Evolutionary conservation across 768 basidiomycete species (phyloP), one percentile per base, ranked within the genome.

Genomic region (Pholiota molesta): DNA sequence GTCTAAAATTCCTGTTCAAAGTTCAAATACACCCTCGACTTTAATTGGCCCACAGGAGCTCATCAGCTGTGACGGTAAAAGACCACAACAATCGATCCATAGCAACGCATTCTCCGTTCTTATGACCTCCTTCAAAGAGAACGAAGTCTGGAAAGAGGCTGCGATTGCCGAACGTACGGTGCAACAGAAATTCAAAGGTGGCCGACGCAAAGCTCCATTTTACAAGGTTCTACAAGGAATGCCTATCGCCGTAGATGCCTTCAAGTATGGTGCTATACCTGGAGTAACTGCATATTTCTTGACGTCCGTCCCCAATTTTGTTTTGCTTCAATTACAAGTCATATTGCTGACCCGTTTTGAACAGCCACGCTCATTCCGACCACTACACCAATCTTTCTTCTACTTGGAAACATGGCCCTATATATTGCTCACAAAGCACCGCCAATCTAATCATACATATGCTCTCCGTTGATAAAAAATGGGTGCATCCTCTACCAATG

Each of bases 181-280:
- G 16, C 73, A 79, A 1, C 79, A 74, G 7, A 84, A 84, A 59
- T 74, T 73, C 16, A 83, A 81, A 39, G 80, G 81, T 29, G 77
- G 79, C 31, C 82, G 92, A 29, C 79, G 92, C 61, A 88, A 85
- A 61, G 94, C 95, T 0, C 97, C 97, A 0, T 99, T 99, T 72
- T 99, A 97, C 77, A 99, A 98, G 77, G 85, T 95, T 23, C 72
- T 99, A 66, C 91, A 94, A 68, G 97, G 97, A 1, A 97, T 99
- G 95, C 95, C 96, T 9, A 91, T 99, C 26, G 95, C 97, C 16
- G 97, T 99, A 0, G 97, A 99, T 71, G 97, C 96, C 1, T 99
- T 99, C 75, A 86, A 90, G 39, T 99, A 98, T 72, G 97, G 97
- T 6, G 80, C 82, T 28, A 95, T 99, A 53, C 95, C 96, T 5